Evolutionary conservation across 2,329 filamentous ascomycete species (phyloP), one percentile per base, ranked within the genome.

Genomic region (Phialemonium atrogriseum): DNA sequence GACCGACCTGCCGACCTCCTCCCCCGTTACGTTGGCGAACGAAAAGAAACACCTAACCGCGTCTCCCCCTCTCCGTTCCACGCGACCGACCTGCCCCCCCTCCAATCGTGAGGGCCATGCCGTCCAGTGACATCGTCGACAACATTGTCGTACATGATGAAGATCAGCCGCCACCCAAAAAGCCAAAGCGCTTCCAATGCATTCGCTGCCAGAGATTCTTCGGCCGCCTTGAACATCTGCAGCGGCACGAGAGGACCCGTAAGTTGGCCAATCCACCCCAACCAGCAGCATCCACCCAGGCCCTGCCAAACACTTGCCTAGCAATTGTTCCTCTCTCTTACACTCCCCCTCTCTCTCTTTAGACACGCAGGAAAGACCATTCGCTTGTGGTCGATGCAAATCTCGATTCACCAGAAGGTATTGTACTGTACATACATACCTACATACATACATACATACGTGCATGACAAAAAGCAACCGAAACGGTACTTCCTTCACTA

Each of bases 241-340:
- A 42, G 32, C 34, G 37, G 5, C 39, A 42, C 15, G 39, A 42
- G 16, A 32, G 39, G 12, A 42, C 39, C n/a, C 39, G 39, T 41
- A 35, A 16, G 36, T 35, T 19, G n/a, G n/a, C 24, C 24, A 7
- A 10, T 16, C 16, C 23, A 30, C 27, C 27, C 27, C 20, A 22
- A 27, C 7, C 27, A 11, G 10, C 4, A 6, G 25, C 7, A 7
- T 21, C 14, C 17, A 16, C 14, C 19, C 19, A n/a, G n/a, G n/a
- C 21, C 17, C 27, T 19, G 27, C 27, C 27, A 29, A 14, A 27
- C 18, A 16, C 7, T 22, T 22, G 20, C n/a, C n/a, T n/a, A n/a
- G n/a, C n/a, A n/a, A n/a, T 30, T 24, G 21, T 15, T n/a, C 24
- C n/a, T 27, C 13, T 19, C 23, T n/a, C 24, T 7, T 4, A 11